A percentile compares a stretch with the other conserved stretches of the same genome.
Conservation (phyloP, 1,139 yeast species). For the Suhomyces yuchorum region DNA sequence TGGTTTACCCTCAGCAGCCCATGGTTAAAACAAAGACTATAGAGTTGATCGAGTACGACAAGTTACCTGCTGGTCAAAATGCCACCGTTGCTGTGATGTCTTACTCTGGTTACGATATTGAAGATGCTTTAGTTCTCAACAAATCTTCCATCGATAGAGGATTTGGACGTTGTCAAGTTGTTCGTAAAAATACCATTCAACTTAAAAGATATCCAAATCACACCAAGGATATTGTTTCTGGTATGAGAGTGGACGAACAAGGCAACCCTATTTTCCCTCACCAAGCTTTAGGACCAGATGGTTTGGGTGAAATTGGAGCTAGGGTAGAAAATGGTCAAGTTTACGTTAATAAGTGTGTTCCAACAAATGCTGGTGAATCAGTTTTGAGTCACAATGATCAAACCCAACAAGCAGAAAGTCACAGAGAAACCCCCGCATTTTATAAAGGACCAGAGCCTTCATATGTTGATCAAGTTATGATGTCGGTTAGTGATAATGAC, state of each 20-base stretch:
- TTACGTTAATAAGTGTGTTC: slow-evolving; percentile 89
- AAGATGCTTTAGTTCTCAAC: slow-evolving; percentile 94
- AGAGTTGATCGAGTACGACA: slow-evolving; percentile 92
- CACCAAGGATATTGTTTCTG: slow-evolving; percentile 86
- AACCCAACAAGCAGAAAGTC: slow-evolving; percentile 50
- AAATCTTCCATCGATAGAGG: slow-evolving; percentile 95
- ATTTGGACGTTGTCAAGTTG: slow-evolving; percentile 97
- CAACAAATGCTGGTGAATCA: slow-evolving; percentile 81
- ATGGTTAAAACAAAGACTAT: slow-evolving; percentile 98
- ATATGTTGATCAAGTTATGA: slow-evolving; percentile 95
- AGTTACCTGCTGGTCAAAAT: slow-evolving; percentile 97
- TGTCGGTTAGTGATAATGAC: slow-evolving; percentile 93
- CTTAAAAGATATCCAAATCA: slow-evolving; percentile 92
- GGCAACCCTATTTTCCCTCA: slow-evolving; percentile 86
- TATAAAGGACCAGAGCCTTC: slow-evolving; percentile 96
- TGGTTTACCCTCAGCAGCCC: slow-evolving; percentile 99
- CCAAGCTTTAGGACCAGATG: slow-evolving; percentile 87
- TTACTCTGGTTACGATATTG: slow-evolving; percentile 98
- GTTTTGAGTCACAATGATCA: slow-evolving; percentile 49
- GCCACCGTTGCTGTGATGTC: slow-evolving; percentile 99
- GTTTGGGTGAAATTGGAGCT: slow-evolving; percentile 95
- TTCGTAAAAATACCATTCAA: slow-evolving; percentile 86
- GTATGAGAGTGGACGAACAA: slow-evolving; percentile 83
- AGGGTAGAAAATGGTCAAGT: slow-evolving; percentile 90
- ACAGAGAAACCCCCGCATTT: slow-evolving; percentile 86